Base-by-base conservation (phyloP, 164 flowering plant genomes). In the Amborella trichopoda region DNA sequence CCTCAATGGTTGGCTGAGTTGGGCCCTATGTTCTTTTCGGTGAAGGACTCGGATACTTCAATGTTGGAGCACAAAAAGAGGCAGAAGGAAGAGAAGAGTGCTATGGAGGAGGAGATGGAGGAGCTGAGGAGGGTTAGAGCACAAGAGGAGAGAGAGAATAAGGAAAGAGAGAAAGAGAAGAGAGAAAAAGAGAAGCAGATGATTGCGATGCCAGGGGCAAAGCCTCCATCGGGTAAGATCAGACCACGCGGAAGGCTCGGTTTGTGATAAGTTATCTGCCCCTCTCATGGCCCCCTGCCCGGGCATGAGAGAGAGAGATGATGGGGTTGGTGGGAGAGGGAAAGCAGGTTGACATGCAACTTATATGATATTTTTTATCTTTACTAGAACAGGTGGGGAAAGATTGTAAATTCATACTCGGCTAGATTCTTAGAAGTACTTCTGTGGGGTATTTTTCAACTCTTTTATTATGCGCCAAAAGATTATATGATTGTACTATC, bases 91-190 rank as follows among this genome's bases (percentile, higher is more conserved):
- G 88, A 79, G 52, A 81, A 81, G 52, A 70, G 81, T 0, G 91
- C 89, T 3, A 88, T 81, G 96, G 96, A 88, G 59, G 84, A 83
- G 52, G 91, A 88, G 63, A 79, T 81, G 96, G 94, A 87, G 64
- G 73, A 64, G 30, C 34, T 81, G 67, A 79, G 82, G 56, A 81
- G 69, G 56, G 63, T 23, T 19, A 87, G 79, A 48, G 74, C 74
- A 6, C 74, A 74, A 60, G 55, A 34, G 4, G 89, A 73, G 56
- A 60, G 19, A 47, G 58, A 57, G 36, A 65, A 16, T 41, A 75
- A 63, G 52, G 64, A 46, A 63, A 68, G 25, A 49, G 91, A 84
- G 58, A 70, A 42, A 58, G 59, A 48, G 48, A 75, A 75, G 61
- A 69, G 74, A 54, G 64, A 58, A 3, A 76, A 62, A 69, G 69